Evolutionary conservation across 2,329 filamentous ascomycete genomes (phyloP).

Genomic region (Tolypocladium ovalisporum): DNA sequence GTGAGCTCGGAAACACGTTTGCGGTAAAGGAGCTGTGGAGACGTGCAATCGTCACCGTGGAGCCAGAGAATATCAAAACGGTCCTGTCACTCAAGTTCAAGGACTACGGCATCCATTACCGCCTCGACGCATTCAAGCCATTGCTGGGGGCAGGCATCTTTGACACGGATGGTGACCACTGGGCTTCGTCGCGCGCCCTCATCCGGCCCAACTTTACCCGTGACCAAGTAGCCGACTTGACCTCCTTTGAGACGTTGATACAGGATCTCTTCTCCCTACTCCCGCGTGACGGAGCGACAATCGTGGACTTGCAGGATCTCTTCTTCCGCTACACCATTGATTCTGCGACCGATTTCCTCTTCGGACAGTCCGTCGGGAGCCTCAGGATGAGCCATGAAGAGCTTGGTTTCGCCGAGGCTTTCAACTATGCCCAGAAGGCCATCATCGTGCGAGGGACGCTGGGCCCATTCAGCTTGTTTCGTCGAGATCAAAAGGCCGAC

Average conservation of each 20-base stretch:
- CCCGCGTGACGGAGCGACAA: conserved; percentile 7
- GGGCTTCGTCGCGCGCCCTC: conserved; percentile 27
- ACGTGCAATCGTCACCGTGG: conserved; percentile 16
- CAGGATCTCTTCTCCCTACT: conserved; percentile 21
- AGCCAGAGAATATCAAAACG: conserved; percentile 38
- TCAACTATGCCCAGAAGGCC: conserved; percentile 18
- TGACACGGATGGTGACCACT: conserved; percentile 27
- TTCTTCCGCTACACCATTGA: conserved; percentile 44
- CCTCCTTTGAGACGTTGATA: conserved; percentile 10
- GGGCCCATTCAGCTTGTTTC: conserved; percentile 8
- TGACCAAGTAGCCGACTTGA: conserved; percentile 11
- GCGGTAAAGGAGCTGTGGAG: neutral
- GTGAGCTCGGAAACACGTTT: neutral
- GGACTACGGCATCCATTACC: conserved; percentile 25
- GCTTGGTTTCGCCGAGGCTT: conserved; percentile 18
- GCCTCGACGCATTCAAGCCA: conserved; percentile 14
- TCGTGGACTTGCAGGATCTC: conserved; percentile 36
- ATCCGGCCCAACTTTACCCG: conserved; percentile 16
- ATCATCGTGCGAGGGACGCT: neutral
- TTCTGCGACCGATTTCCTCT: conserved; percentile 47
- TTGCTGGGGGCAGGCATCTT: conserved; percentile 31
- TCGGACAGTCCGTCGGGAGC: conserved; percentile 32
- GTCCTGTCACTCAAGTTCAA: conserved; percentile 37
- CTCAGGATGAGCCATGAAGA: conserved; percentile 4
- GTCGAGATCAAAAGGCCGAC: conserved; percentile 7